phyloP scores from a whole-genome alignment of 2,329 filamentous ascomycete genomes.

The Aschersonia sp. region DNA sequence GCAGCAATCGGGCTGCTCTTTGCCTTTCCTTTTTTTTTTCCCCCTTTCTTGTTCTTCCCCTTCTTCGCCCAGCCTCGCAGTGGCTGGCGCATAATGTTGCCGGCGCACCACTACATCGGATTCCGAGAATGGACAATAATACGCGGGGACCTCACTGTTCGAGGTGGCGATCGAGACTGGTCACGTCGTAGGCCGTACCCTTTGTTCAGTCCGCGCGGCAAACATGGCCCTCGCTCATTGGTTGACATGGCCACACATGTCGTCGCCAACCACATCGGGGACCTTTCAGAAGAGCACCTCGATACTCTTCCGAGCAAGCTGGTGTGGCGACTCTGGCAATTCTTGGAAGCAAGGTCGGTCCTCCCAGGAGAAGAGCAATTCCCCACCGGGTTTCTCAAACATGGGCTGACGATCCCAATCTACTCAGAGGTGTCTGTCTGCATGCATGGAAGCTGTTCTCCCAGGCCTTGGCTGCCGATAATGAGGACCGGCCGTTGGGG shows the following conservation, averaged over 20 bases:
- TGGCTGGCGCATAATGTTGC: background rate
- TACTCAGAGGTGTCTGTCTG: slow-evolving; percentile 16
- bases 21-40: no score
- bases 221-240: slow-evolving; percentile 20
- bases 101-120: background rate
- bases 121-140: slow-evolving; percentile 22
- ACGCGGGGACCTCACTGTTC: slow-evolving; percentile 10
- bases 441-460: slow-evolving; percentile 27
- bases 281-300: slow-evolving; percentile 18
- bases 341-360: slow-evolving; percentile 23
- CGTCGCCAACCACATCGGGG: slow-evolving; percentile 21
- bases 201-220: slow-evolving; percentile 11
- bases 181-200: slow-evolving; percentile 16
- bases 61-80: no score
- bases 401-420: background rate
- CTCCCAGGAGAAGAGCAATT: background rate
- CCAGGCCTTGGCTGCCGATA: slow-evolving; percentile 15
- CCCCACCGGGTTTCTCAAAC: background rate
- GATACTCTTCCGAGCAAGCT: slow-evolving; percentile 19
- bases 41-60: no score
- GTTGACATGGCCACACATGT: slow-evolving; percentile 23
- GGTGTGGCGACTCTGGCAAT: slow-evolving; percentile 22
- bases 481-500: slow-evolving; percentile 18
- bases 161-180: slow-evolving; percentile 18
- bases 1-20: no score